These are phyloP conservation scores for Pyrenochaeta sp. DNA, from an alignment of 2,329 filamentous ascomycete genomes.

Conservation along the genomic window DNA sequence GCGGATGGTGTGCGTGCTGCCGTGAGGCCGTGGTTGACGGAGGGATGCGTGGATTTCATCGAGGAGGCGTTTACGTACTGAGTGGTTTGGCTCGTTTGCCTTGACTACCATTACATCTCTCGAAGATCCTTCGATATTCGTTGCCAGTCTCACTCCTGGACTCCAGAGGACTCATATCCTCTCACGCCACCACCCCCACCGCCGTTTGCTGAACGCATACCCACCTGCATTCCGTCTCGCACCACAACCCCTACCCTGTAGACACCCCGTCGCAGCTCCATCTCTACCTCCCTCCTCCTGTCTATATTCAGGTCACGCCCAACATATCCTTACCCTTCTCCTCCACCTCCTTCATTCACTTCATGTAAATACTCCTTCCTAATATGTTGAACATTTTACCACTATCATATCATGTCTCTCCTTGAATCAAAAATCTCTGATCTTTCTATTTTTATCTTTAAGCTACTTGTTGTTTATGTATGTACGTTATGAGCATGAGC, in stretches of 20 bases:
- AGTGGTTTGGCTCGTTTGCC: constrained; percentile 1
- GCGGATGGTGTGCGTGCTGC: constrained; percentile 68
- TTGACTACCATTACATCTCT: not conserved
- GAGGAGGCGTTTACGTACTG: constrained; percentile 73
- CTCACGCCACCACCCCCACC: no score
- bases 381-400: constrained; percentile 25
- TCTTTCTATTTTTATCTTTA: not conserved
- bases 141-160: not conserved
- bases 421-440: constrained; percentile 11
- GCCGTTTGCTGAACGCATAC: no score
- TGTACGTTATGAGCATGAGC: not conserved
- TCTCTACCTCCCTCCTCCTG: not conserved
- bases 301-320: not conserved
- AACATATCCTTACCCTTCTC: constrained; percentile 1
- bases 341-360: constrained; percentile 15
- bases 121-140: not conserved
- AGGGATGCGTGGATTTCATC: constrained; percentile 67
- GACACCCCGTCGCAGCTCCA: not conserved
- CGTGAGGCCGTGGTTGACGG: constrained; percentile 60
- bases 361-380: constrained; percentile 37
- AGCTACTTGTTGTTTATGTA: not conserved
- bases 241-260: no score
- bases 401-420: constrained; percentile 30
- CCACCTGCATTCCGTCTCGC: not conserved
- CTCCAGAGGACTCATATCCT: not conserved